Conservation (phyloP, 257 asterid genomes). For the Knoxia roxburghii region DNA sequence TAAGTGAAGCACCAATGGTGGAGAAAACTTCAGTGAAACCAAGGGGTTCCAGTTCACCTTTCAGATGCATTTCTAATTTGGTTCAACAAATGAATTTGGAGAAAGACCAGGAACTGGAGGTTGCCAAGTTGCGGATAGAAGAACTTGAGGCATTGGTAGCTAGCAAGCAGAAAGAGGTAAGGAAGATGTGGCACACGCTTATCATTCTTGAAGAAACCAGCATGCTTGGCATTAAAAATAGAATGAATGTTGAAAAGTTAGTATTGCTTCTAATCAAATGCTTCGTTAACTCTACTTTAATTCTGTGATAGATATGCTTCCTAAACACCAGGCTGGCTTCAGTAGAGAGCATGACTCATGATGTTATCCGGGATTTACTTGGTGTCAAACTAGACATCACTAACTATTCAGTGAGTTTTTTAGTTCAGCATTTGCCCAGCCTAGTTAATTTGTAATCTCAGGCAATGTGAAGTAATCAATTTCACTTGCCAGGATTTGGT, state of each 20-base stretch:
- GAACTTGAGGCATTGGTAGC: slow-evolving; percentile 68
- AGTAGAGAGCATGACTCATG: slow-evolving; percentile 92
- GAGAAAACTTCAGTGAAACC: slow-evolving; percentile 56
- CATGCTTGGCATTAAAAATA: not conserved
- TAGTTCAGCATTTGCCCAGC: slow-evolving; percentile 3
- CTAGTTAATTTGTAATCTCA: slow-evolving; percentile 8
- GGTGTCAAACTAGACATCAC: slow-evolving; percentile 85
- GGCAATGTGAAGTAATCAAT: slow-evolving; percentile 6
- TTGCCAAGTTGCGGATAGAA: slow-evolving; percentile 58
- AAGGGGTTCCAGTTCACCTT: slow-evolving; percentile 88
- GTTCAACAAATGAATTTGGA: slow-evolving; percentile 88
- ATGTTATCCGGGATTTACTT: slow-evolving; percentile 88
- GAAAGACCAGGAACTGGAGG: slow-evolving; percentile 69
- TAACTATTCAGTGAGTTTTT: slow-evolving; percentile 64
- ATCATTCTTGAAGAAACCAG: not conserved
- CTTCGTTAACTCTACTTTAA: not conserved
- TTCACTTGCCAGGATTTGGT: slow-evolving; percentile 45
- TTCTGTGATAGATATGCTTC: slow-evolving; percentile 53
- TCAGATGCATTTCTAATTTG: slow-evolving; percentile 77
- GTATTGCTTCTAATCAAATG: not conserved
- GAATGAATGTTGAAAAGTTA: not conserved
- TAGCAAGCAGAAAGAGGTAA: slow-evolving; percentile 70
- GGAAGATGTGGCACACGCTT: not conserved
- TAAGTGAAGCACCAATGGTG: slow-evolving; percentile 34
- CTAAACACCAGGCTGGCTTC: slow-evolving; percentile 74